phyloP scores from a whole-genome alignment of 2,329 filamentous ascomycete species.

The Fusarium liriodendri region DNA sequence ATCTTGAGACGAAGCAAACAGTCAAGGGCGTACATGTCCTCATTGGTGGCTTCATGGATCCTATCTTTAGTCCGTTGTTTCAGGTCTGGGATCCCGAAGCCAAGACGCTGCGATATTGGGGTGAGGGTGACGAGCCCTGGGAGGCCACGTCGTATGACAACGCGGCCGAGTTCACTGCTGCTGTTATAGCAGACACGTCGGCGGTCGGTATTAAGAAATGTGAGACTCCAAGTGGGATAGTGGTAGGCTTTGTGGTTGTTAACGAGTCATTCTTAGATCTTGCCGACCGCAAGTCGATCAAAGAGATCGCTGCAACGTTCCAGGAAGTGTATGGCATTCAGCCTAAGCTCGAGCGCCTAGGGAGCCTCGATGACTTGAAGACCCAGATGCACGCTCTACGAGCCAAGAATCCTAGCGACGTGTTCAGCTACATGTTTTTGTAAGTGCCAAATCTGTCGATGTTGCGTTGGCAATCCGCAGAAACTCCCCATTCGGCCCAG shows the following conservation, averaged over 20 bases:
- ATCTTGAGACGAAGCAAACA: constrained; percentile 50
- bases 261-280: neutral
- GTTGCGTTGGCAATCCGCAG: too few species aligned
- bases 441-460: neutral
- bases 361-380: neutral
- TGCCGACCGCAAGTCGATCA: neutral
- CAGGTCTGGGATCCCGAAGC: constrained; percentile 42
- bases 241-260: neutral
- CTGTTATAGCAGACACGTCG: neutral
- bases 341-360: neutral
- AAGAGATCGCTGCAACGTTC: neutral
- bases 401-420: neutral
- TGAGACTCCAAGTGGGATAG: neutral
- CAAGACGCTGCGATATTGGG: constrained; percentile 48
- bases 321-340: neutral
- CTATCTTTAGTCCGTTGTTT: neutral
- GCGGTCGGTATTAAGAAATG: neutral
- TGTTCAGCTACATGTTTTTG: neutral
- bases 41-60: neutral
- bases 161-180: constrained; percentile 48
- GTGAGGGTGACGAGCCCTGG: constrained; percentile 50
- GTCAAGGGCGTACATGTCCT: constrained; percentile 49
- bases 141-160: constrained; percentile 52
- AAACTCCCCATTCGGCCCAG: too few species aligned
- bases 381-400: neutral